Evolutionary conservation across 805 yeast genomes (phyloP).

Genomic region (Wickerhamiella azymoides): DNA sequence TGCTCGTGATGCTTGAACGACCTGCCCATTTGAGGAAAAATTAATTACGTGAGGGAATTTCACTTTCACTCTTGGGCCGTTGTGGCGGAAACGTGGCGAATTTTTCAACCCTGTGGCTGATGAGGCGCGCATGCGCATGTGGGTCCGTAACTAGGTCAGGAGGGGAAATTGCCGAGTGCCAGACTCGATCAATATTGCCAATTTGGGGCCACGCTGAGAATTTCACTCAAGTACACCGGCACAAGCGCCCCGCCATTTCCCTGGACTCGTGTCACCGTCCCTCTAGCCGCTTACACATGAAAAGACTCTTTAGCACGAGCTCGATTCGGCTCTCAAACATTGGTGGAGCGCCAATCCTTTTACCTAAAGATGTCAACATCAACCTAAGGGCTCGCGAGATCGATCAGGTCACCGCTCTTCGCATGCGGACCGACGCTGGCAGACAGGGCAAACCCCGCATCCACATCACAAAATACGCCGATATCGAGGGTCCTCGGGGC

Average conservation of each 20-base stretch:
- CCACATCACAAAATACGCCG: constrained; percentile 42
- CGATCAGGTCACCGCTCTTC: constrained; percentile 25
- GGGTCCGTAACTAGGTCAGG: too few relatives aligned
- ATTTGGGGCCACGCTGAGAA: too few relatives aligned
- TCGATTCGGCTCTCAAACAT: constrained; percentile 30
- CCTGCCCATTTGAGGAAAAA: constrained; percentile 28
- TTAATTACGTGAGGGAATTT: background rate
- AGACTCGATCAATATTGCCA: too few relatives aligned
- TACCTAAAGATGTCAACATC: constrained; percentile 48
- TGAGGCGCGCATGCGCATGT: background rate
- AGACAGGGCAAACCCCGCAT: constrained; percentile 54
- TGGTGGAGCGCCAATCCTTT: constrained; percentile 63
- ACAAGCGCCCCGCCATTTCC: too few relatives aligned
- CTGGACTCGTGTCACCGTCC: too few relatives aligned
- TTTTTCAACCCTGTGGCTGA: too few relatives aligned
- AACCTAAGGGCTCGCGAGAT: constrained; percentile 21
- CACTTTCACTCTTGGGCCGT: background rate
- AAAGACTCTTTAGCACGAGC: constrained; percentile 13
- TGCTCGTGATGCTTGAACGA: constrained; percentile 88
- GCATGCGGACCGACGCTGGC: constrained; percentile 42
- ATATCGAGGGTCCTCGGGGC: constrained; percentile 71
- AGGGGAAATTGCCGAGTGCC: too few relatives aligned
- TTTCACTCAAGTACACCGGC: too few relatives aligned
- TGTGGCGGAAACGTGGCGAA: background rate
- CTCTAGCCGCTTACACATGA: background rate